Evolutionary conservation across 306 rosid species (phyloP), one percentile per base, ranked within the genome.

Genomic region (Cicer chorassanicum): DNA sequence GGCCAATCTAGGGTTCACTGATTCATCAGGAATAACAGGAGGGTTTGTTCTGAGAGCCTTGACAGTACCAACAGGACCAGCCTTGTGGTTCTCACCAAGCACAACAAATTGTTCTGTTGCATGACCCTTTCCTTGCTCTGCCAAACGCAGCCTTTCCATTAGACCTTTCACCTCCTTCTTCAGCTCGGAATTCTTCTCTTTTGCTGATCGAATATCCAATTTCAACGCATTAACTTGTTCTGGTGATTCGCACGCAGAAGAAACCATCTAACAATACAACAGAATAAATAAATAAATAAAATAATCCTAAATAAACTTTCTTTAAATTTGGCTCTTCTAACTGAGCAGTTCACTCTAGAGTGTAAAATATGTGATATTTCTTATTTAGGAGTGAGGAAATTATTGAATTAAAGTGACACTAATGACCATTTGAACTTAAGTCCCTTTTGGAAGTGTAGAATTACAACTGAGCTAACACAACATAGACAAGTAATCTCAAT

Each of bases 41-140:
- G 98, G 98, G 78, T 90, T 88, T 9, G 98, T 92, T 73, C 91
- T 88, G 74, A 92, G 88, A 39, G 82, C 89, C 84, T 90, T 92
- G 64, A 90, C 98, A 40, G 96, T 88, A 36, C 92, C 93, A 74
- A 88, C 84, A 14, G 92, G 89, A 41, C 98, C 98, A 60, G 89
- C 92, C 88, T 92, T 92, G 70, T 87, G 92, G 2, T 83, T 87
- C 70, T 88, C 87, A 41, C 89, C 92, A n/a, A 90, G 73, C 67
- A 76, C 81, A 39, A 86, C 79, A 80, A 84, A 78, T 70, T 90
- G 98, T 78, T 86, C 79, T 59, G 79, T 86, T 6, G 96, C 98
- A 29, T 87, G 86, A 70, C 88, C 85, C 62, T 85, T 90, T 49
- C 87, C 90, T 77, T 87, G 91, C 74, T 89, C 96, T 14, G 91